Evolutionary conservation across 257 asterid genomes (phyloP).

Genomic region (Capsicum chinense): DNA sequence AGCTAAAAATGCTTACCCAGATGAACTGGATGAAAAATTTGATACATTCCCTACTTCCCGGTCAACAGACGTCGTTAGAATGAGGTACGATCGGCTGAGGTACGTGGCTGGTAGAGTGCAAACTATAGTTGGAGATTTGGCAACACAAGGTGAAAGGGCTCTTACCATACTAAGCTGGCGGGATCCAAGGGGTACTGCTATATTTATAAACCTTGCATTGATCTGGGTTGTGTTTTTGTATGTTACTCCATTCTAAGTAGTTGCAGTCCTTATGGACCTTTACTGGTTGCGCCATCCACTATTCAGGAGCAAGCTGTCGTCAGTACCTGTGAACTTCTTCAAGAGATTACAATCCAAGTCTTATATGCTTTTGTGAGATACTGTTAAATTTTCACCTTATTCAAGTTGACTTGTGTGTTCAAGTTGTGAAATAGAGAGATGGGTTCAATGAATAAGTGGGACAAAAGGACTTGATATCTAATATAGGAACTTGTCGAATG

Average conservation of each 20-base stretch:
- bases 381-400: neutral
- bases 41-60: too few relatives aligned
- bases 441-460: slow-evolving; percentile 31
- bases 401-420: neutral
- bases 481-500: too few relatives aligned
- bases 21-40: too few relatives aligned
- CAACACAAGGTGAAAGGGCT: too few relatives aligned
- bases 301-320: slow-evolving; percentile 75
- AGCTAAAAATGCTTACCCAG: too few relatives aligned
- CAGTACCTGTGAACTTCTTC: slow-evolving; percentile 86
- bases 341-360: slow-evolving; percentile 89
- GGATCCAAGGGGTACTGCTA: too few relatives aligned
- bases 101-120: too few relatives aligned
- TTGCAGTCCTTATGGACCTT: slow-evolving; percentile 69
- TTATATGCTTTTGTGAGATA: slow-evolving; percentile 68
- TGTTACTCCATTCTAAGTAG: slow-evolving; percentile 74
- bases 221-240: slow-evolving; percentile 70
- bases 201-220: slow-evolving; percentile 46
- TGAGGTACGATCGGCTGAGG: too few relatives aligned
- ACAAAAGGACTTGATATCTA: too few relatives aligned
- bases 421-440: slow-evolving; percentile 28
- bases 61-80: too few relatives aligned
- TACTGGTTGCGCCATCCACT: slow-evolving; percentile 79
- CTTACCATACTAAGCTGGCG: too few relatives aligned
- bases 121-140: too few relatives aligned